Base-by-base conservation (phyloP, 345 rosid genomes). In the Bruguiera gymnorhiza region DNA sequence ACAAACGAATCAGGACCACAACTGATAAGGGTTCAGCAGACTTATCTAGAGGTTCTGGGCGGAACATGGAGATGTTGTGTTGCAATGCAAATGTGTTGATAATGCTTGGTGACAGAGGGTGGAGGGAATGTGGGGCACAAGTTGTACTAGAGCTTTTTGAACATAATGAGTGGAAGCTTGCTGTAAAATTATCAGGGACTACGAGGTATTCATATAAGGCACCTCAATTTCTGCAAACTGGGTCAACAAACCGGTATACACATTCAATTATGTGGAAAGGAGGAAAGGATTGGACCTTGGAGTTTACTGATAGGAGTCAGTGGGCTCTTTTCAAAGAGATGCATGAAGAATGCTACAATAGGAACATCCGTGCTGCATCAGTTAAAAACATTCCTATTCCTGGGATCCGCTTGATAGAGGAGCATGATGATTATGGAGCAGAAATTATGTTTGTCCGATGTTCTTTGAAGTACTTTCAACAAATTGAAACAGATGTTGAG, bases 221-320 rank as follows among this genome's bases (percentile, higher is more conserved):
- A 31, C 97, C 87, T 77, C 99, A 92, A 75, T 87, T 95, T 80
- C 78, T 92, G 78, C 97, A 88, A 83, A 90, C 92, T 83, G 97
- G 99, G 60, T 87, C 99, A 63, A 89, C 96, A 61, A 95, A 95
- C 73, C 85, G 96, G 73, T 90, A 64, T 61, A 92, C 97, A 2
- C 99, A 95, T 89, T 98, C 98, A 55, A 95, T 95, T 97, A 95
- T 92, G 92, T 95, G 99, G 99, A 92, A 90, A 84, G 99, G 92
- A 65, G 98, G 96, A 71, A 95, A 95, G 75, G 96, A 95, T 73
- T 95, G 99, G 99, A 83, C 67, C 37, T 77, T 95, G 71, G 99
- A 95, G 74, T 95, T 95, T 81, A 78, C 91, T 61, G 97, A 92
- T 60, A 80, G 97, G 61, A 87, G 99, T 72, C 98, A 92, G 72